Base-by-base conservation (phyloP, 768 basidiomycete genomes). In the Auriscalpium microsporum region DNA sequence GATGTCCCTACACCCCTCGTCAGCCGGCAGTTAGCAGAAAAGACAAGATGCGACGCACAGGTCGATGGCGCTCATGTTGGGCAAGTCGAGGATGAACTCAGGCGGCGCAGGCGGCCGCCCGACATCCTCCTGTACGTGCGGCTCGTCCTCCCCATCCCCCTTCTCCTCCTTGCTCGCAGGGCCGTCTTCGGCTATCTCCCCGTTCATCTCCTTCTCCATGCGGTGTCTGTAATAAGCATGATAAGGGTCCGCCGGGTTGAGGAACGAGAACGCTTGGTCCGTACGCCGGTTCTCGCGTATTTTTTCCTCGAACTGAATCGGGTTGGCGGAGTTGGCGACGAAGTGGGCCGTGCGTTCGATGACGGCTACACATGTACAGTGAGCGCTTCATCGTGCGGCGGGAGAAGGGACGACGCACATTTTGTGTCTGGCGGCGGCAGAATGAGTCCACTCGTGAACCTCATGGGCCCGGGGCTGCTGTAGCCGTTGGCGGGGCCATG, bases 251-350 rank as follows among this genome's bases (percentile, higher is more conserved):
- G 83, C 82, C 58, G 91, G 86, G 75, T 95, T 95, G 70, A 99
- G 81, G 78, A 99, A 99, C 56, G 95, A 93, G 78, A 98, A 99
- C 74, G 96, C 95, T 55, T 94, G 92, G 76, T 98, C 95, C 61
- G 84, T 81, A 73, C 93, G 90, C 72, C 94, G 94, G 65, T 90
- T 88, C 73, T 97, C 94, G 64, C 94, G 84, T 70, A 99, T 93
- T 74, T 95, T 94, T 68, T 94, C 91, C 74, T 98, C 95, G 66
- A 99, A 94, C 63, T 87, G 83, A 10, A 84, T 82, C 8, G 94
- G 93, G 64, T 96, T 90, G 28, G 87, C 88, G n/a, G 94, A 95
- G 60, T 90, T 87, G 37, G 94, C 91, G 58, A 98, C 89, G 57
- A 88, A 92, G 11, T 79, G 71, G 4, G 96, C 94, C 13, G 96